Percentiles rank a stretch among this genome's conserved stretches.
phyloP scores from a whole-genome alignment of 78 protist genomes.

The Dictyostelium discoideum region dicty_2.7 NC_007089.4:5608501-5609000 shows the following conservation, averaged over 20 bases:
- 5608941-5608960: slow-evolving; percentile 29
- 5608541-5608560: slow-evolving; percentile 20
- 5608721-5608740: neutral
- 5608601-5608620: neutral
- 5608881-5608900: neutral
- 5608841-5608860: neutral
- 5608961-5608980: slow-evolving; percentile 22
- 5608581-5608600: neutral
- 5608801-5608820: slow-evolving; percentile 9
- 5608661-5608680: neutral
- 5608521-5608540: slow-evolving; percentile 43
- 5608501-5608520: slow-evolving; percentile 75
- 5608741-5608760: neutral
- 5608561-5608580: slow-evolving; percentile 13
- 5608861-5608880: neutral
- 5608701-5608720: neutral
- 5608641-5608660: slow-evolving; percentile 31
- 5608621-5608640: neutral
- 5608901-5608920: slow-evolving; percentile 60
- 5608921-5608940: slow-evolving; percentile 78
- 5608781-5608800: neutral
- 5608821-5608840: slow-evolving; percentile 43
- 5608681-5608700: slow-evolving; percentile 24
- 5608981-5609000: slow-evolving; percentile 7
- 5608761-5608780: neutral